Base-by-base conservation (phyloP, 371 early-diverging fungal genomes). In the Mortierella sp. region DNA sequence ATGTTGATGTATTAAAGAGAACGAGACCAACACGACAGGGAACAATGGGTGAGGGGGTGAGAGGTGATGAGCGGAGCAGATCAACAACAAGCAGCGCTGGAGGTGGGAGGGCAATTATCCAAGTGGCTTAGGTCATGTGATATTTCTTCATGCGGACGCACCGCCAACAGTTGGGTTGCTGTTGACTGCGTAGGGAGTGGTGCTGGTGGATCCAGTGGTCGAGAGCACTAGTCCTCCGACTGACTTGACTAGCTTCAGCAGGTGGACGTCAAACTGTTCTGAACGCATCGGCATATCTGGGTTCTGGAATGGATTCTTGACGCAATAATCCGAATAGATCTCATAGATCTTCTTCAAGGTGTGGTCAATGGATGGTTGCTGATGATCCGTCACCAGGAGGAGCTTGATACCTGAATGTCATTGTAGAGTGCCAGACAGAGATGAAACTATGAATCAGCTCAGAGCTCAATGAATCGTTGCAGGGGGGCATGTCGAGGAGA, bases 211-310 rank as follows among this genome's bases (percentile, higher is more conserved):
- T n/a, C n/a, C n/a, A n/a, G n/a, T n/a, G n/a, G n/a, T n/a, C n/a
- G 57, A 21, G 3, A 57, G 31, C 2, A 63, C 68, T 10, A 76
- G 47, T 2, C 76, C 76, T 16, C 69, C 69, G 37, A 76, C 68
- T 12, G 76, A 60, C 58, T 83, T 82, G n/a, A 93, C 88, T 13
- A 95, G 86, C 73, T 92, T 92, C 31, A 81, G 60, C 44, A 98
- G 69, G 59, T 90, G 83, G 21, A 87, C 76, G 78, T 98, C 99
- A 83, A 98, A 98, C 71, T 94, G 86, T 54, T 98, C 98, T 4
- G 92, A 95, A 19, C 98, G 92, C 60, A 99, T 96, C 19, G 99
- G 99, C 99, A 99, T 98, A 77, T 99, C 99, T 21, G 96, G 93
- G 54, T 92, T 95, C 85, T 98, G 94, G 79, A 99, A 99, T 28